Evolutionary conservation across 495 filamentous ascomycete genomes (phyloP), one percentile per base, ranked within the genome.

Genomic region (Daldinia caldariorum): DNA sequence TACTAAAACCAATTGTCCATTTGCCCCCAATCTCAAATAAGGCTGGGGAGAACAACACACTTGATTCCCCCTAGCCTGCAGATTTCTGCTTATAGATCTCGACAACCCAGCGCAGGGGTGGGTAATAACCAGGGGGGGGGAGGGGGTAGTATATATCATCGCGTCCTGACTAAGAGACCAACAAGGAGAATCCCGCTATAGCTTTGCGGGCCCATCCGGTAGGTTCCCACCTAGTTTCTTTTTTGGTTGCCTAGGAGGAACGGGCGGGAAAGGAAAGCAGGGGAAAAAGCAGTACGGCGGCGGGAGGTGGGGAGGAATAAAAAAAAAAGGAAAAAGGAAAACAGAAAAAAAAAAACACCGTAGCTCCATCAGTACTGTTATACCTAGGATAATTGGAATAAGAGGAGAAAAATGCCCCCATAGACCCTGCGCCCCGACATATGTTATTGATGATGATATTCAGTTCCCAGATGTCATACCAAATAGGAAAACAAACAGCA

Each of bases 351-450:
- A 58, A 54, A 50, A 32, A 18, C 35, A 58, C 53, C 58, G 47
- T 55, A 29, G 51, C 50, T 50, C 69, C n/a, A 58, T 45, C 35
- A 56, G 49, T 53, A 39, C 51, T 14, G 66, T 59, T 59, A 68
- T 58, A 66, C 47, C 51, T 18, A 57, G 34, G 34, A 35, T 35
- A 5, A 35, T 35, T 35, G 9, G 32, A 39, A 38, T 43, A 58
- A 43, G 22, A 26, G n/a, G 7, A 29, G 53, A 41, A 59, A 71
- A 54, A 35, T 3, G 35, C 39, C 4, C 63, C 57, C 57, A 34
- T 72, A 72, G 51, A 68, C 61, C 70, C 37, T 65, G 53, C 66
- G 70, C 65, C 61, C 70, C 64, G 39, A 59, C 61, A 68, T 53
- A 69, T 66, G 62, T 1, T 43, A 5, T 7, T 43, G 39, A 43